phyloP scores from a whole-genome alignment of 192 early-diverging fungal species.

The Coemansia sp. region DNA sequence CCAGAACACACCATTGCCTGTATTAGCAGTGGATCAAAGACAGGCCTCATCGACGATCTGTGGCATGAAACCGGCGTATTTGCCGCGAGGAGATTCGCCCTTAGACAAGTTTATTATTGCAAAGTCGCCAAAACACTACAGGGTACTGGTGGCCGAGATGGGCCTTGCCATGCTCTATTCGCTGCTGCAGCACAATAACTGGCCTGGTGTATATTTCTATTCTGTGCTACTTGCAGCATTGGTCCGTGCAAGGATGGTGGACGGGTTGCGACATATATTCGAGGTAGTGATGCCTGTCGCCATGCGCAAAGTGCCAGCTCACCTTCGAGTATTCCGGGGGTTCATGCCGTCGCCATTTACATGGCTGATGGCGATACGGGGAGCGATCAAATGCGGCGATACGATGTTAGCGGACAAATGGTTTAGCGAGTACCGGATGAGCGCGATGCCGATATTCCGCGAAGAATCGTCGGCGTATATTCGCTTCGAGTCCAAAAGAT shows the following conservation, averaged over 20 bases:
- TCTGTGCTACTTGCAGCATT: conserved; percentile 22
- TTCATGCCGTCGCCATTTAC: conserved; percentile 31
- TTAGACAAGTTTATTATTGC: conserved; percentile 25
- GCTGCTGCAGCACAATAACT: conserved; percentile 18
- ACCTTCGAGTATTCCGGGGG: conserved; percentile 16
- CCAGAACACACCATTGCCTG: conserved; percentile 9
- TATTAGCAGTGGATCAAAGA: conserved; percentile 16
- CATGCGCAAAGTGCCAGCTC: conserved; percentile 25
- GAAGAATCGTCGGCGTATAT: conserved; percentile 42
- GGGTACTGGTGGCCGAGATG: conserved; percentile 28
- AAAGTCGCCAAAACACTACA: conserved; percentile 6
- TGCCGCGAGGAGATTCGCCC: conserved; percentile 22
- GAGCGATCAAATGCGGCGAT: conserved; percentile 20
- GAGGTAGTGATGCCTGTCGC: conserved; percentile 27
- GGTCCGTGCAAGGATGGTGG: conserved; percentile 16
- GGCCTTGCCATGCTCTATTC: conserved; percentile 43
- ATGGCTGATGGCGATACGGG: conserved; percentile 35
- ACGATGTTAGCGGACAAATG: conserved; percentile 30
- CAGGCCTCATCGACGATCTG: neutral
- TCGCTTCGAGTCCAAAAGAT: conserved; percentile 10
- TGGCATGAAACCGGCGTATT: conserved; percentile 33
- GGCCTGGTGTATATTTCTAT: conserved; percentile 33
- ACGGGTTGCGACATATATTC: conserved; percentile 30
- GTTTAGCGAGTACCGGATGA: conserved; percentile 53
- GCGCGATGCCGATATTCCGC: conserved; percentile 48